Evolutionary conservation across 495 filamentous ascomycete genomes (phyloP).

Genomic region (Aspergillus biplanus): DNA sequence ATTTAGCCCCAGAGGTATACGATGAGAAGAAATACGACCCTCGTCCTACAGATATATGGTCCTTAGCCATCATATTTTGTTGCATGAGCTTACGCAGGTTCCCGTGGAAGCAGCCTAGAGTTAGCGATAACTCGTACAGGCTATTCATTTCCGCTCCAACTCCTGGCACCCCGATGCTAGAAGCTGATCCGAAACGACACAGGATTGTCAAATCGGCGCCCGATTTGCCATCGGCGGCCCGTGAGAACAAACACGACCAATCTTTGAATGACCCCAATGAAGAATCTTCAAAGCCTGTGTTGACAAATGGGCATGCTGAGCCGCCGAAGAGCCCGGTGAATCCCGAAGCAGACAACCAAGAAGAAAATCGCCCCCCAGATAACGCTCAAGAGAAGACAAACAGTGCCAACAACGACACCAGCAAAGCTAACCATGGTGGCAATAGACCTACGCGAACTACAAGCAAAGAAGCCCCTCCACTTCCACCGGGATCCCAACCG

Average conservation of each 20-base stretch:
- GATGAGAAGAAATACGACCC: conserved; percentile 94
- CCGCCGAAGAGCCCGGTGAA: conserved; percentile 22
- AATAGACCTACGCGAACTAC: conserved; percentile 41
- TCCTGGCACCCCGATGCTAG: conserved; percentile 52
- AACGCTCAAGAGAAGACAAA: conserved; percentile 27
- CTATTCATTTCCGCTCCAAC: conserved; percentile 82
- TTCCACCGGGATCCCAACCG: conserved; percentile 32
- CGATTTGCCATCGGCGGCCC: conserved; percentile 35
- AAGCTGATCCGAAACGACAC: conserved; percentile 47
- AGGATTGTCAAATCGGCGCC: conserved; percentile 41
- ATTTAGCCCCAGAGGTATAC: conserved; percentile 96
- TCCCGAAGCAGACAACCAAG: conserved; percentile 20
- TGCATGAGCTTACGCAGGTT: conserved; percentile 97
- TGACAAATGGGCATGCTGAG: conserved; percentile 18
- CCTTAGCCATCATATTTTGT: conserved; percentile 96
- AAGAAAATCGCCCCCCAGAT: conserved; percentile 30
- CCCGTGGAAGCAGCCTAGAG: conserved; percentile 93
- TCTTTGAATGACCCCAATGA: conserved; percentile 9
- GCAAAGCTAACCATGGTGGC: conserved; percentile 27
- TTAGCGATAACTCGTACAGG: conserved; percentile 92
- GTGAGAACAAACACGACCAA: conserved; percentile 31
- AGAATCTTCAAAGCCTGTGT: conserved; percentile 14
- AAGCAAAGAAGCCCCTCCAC: conserved; percentile 56
- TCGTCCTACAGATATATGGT: conserved; percentile 95
- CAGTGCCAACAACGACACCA: conserved; percentile 29